Base-by-base conservation (phyloP, 2,329 filamentous ascomycete genomes). In the Davidsoniella virescens region DNA sequence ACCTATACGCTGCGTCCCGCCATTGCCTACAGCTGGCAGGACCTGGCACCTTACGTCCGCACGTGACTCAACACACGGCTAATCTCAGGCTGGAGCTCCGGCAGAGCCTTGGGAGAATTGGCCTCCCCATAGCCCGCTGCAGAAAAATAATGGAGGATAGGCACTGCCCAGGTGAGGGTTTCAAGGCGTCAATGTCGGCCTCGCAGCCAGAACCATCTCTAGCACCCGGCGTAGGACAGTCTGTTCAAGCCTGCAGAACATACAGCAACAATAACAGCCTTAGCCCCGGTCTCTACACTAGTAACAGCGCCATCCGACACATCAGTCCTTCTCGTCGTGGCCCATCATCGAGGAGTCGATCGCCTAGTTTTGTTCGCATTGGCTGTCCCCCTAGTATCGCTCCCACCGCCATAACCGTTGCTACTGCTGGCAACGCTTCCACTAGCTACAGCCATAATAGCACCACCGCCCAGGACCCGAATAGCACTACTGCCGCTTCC, bases 61-160 rank as follows among this genome's bases (percentile, higher is more conserved):
- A 53, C 52, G 52, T 53, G 52, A 53, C 38, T 23, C 9, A 16
- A 39, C 25, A n/a, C 40, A 26, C 52, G 52, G 52, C 39, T 53
- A 53, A 53, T 53, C 52, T 53, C 44, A 50, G 52, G 52, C 37
- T 53, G 47, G 42, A 46, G 51, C 17, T 39, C 47, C 51, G 51
- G 51, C 43, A 50, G 51, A 53, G 51, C 43, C 50, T 47, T 47
- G 51, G 51, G 43, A 49, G 47, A 53, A 50, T 37, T 49, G 47
- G 42, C 29, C 51, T 40, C 44, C 47, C 43, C 48, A 17, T 37
- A 53, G 47, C 47, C 51, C 48, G 39, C 48, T 50, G 48, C 44
- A 44, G 33, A 48, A 53, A 51, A 51, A 53, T 50, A 53, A 51
- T 53, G 52, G 48, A 53, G 40, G 52, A 50, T 44, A 51, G 48